A percentile compares a stretch with the other conserved stretches of the same genome.
Conservation (phyloP, 371 early-diverging fungal genomes). For the Mortierella sp. region DNA sequence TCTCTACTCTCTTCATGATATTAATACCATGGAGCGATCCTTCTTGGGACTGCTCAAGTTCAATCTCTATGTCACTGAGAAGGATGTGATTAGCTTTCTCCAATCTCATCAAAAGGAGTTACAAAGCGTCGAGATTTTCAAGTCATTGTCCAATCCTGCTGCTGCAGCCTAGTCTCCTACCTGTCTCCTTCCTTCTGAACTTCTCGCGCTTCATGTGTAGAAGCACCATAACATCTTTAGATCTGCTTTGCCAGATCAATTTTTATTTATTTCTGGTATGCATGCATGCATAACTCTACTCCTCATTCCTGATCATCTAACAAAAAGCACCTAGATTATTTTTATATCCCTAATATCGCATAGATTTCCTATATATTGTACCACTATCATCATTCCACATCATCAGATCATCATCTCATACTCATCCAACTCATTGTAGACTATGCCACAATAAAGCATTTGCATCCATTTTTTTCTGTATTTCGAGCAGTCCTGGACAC, state of each 20-base stretch:
- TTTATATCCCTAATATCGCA: not conserved
- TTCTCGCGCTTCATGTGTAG: not conserved
- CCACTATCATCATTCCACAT: not conserved
- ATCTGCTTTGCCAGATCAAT: too few species aligned
- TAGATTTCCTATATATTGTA: not conserved
- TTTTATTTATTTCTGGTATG: not conserved
- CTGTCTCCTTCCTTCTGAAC: not conserved
- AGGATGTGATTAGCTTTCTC: slow-evolving; percentile 35
- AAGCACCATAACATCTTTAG: not conserved
- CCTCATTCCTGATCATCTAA: not conserved
- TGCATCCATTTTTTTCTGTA: not conserved
- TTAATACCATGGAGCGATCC: slow-evolving; percentile 78
- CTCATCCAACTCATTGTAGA: slow-evolving; percentile 3
- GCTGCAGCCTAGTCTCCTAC: slow-evolving; percentile 10
- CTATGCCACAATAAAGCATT: slow-evolving; percentile 1
- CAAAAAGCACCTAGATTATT: not conserved
- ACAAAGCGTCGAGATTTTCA: slow-evolving; percentile 44
- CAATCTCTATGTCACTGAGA: slow-evolving; percentile 55
- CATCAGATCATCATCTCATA: not conserved
- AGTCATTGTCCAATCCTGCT: slow-evolving; percentile 16
- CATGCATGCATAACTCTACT: not conserved
- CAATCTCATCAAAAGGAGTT: slow-evolving; percentile 42
- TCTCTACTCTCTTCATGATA: slow-evolving; percentile 72
- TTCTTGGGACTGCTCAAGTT: slow-evolving; percentile 70
- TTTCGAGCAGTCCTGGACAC: not conserved